phyloP scores from a whole-genome alignment of 148 eudicot species.

The Persicaria maculosa region DNA sequence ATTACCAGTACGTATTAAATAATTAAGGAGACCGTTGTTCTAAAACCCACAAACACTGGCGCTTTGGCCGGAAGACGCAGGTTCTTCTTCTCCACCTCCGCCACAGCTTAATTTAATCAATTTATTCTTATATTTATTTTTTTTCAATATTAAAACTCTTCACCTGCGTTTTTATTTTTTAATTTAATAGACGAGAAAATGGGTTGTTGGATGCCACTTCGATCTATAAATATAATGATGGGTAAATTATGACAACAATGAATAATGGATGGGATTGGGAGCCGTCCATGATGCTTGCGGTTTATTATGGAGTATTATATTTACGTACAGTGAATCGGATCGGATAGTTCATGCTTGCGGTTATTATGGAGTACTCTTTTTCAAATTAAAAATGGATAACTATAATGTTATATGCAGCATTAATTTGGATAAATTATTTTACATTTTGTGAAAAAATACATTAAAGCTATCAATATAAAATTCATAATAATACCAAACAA shows the following conservation, averaged over 20 bases:
- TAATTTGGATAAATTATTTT: no score
- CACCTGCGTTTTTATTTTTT: not conserved
- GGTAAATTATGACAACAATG: constrained; percentile 6
- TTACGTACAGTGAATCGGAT: no score
- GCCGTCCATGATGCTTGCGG: not conserved
- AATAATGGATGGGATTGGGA: not conserved
- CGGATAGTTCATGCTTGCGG: no score
- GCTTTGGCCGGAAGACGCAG: not conserved
- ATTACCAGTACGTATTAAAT: not conserved
- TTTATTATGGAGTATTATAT: no score
- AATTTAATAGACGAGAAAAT: not conserved
- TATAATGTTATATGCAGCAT: no score
- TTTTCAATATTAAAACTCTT: not conserved
- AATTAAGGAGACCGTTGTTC: not conserved
- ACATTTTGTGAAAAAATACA: no score
- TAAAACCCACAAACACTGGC: constrained; percentile 1
- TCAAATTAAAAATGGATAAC: no score
- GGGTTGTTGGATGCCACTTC: no score
- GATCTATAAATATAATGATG: not conserved
- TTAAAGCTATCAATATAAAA: no score
- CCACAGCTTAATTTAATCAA: not conserved
- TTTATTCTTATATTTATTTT: not conserved
- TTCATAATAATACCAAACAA: no score
- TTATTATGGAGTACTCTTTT: no score
- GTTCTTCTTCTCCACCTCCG: no score